phyloP scores from a whole-genome alignment of 2,329 filamentous ascomycete genomes.

The Pyrenophora teres region DNA sequence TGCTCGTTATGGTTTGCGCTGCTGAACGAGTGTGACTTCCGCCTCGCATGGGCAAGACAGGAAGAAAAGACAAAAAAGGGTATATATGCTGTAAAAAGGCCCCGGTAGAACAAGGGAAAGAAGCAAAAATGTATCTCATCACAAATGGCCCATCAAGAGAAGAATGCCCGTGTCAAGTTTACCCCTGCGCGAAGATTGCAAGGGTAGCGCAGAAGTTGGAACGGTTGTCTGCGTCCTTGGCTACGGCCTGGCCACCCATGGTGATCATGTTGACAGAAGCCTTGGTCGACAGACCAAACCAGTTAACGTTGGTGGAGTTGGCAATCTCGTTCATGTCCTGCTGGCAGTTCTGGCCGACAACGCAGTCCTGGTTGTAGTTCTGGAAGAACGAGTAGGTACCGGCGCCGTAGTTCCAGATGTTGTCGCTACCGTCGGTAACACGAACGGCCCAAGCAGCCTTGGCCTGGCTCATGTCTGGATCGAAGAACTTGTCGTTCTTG shows the following conservation, averaged over 20 bases:
- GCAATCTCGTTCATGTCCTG: constrained; percentile 55
- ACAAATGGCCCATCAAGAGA: constrained; percentile 17
- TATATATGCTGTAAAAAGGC: constrained; percentile 30
- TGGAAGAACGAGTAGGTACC: constrained; percentile 65
- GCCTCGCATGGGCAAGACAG: constrained; percentile 18
- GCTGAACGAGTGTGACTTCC: constrained; percentile 21
- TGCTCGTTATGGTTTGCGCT: constrained; percentile 11
- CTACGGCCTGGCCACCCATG: constrained; percentile 41
- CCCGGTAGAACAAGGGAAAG: constrained; percentile 16
- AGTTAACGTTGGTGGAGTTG: constrained; percentile 50
- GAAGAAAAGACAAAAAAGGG: constrained; percentile 11
- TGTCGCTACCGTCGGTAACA: constrained; percentile 43
- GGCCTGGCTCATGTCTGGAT: constrained; percentile 49
- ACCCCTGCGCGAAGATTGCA: constrained; percentile 44
- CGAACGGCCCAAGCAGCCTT: constrained; percentile 55
- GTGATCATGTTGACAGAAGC: constrained; percentile 57
- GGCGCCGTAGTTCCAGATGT: constrained; percentile 53
- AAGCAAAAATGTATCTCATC: constrained; percentile 20
- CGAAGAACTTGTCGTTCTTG: constrained; percentile 49
- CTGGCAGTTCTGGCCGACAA: constrained; percentile 56
- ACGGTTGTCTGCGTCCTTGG: constrained; percentile 52
- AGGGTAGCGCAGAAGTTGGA: constrained; percentile 57
- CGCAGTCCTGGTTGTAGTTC: constrained; percentile 59
- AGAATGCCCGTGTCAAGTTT: neutral
- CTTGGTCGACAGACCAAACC: constrained; percentile 56